Evolutionary conservation across 2,329 filamentous ascomycete genomes (phyloP).

Genomic region (Diaporthe australafricana): DNA sequence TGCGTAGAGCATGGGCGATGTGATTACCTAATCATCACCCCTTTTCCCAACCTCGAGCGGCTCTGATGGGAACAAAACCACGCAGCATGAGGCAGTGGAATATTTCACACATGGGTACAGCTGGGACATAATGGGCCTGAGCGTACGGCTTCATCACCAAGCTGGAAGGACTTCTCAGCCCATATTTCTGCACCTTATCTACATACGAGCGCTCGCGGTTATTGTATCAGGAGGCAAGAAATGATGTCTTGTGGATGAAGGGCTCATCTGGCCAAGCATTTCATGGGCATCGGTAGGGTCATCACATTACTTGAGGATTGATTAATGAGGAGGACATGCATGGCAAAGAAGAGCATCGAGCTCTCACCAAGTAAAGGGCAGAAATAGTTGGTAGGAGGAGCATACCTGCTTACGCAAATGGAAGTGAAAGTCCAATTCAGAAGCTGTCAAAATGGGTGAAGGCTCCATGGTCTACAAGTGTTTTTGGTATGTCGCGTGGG

Average conservation of each 20-base stretch:
- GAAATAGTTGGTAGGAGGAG: not conserved
- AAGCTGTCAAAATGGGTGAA: not conserved
- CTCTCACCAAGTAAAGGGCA: not conserved
- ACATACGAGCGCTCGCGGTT: too few relatives aligned
- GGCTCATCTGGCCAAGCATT: not conserved
- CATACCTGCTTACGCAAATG: too few relatives aligned
- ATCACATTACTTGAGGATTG: not conserved
- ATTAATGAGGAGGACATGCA: not conserved
- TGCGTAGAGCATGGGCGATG: not conserved
- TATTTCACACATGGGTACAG: not conserved
- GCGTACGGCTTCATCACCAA: not conserved
- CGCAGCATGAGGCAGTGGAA: not conserved
- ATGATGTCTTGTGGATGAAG: not conserved
- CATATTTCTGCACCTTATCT: not conserved
- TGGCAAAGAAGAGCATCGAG: not conserved
- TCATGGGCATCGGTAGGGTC: not conserved
- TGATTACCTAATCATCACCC: conserved; percentile 18
- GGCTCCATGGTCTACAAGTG: not conserved
- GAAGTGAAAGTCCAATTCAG: too few relatives aligned
- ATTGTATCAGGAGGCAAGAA: not conserved
- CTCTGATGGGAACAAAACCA: not conserved
- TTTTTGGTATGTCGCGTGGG: too few relatives aligned
- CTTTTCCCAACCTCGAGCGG: conserved; percentile 11
- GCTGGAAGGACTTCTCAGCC: not conserved
- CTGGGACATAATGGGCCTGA: not conserved